Evolutionary conservation across 2,329 filamentous ascomycete genomes (phyloP).

Genomic region (Phaeosphaeria sp.): DNA sequence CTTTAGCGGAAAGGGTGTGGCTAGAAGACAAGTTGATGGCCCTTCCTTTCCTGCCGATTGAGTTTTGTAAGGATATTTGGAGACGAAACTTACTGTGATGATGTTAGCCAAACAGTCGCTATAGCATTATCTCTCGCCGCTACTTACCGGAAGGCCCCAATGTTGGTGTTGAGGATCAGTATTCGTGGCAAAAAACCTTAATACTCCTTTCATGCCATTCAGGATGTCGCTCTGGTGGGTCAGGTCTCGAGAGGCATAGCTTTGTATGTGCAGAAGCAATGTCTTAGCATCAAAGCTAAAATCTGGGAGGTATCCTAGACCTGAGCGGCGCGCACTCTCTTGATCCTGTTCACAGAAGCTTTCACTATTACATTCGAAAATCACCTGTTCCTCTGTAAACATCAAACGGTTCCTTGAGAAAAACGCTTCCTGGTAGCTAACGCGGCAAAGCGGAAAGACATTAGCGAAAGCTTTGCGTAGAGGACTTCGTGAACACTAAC

Average conservation of each 20-base stretch:
- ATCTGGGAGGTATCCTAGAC: not conserved
- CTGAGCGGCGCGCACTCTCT: not conserved
- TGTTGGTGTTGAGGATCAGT: not conserved
- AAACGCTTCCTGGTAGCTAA: conserved; percentile 4
- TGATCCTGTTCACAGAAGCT: not conserved
- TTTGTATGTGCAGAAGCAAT: not conserved
- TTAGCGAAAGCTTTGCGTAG: not conserved
- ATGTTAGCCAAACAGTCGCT: too few species aligned
- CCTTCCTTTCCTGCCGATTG: too few species aligned
- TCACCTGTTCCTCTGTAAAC: conserved; percentile 5
- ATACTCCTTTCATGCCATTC: not conserved
- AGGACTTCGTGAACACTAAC: not conserved
- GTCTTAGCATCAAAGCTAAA: not conserved
- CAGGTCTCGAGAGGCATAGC: not conserved
- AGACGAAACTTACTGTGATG: too few species aligned
- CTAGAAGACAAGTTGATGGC: too few species aligned
- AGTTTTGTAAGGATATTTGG: too few species aligned
- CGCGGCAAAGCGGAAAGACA: not conserved
- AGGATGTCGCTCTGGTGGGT: not conserved
- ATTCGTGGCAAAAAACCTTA: not conserved
- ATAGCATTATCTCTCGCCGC: too few species aligned
- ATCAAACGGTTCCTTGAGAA: conserved; percentile 2
- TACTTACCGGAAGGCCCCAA: not conserved
- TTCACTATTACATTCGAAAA: not conserved
- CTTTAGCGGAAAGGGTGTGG: too few species aligned